Percentiles rank a stretch among this genome's conserved stretches.
phyloP scores from a whole-genome alignment of 2,329 filamentous ascomycete species.

The Colletotrichum endophyticum region DNA sequence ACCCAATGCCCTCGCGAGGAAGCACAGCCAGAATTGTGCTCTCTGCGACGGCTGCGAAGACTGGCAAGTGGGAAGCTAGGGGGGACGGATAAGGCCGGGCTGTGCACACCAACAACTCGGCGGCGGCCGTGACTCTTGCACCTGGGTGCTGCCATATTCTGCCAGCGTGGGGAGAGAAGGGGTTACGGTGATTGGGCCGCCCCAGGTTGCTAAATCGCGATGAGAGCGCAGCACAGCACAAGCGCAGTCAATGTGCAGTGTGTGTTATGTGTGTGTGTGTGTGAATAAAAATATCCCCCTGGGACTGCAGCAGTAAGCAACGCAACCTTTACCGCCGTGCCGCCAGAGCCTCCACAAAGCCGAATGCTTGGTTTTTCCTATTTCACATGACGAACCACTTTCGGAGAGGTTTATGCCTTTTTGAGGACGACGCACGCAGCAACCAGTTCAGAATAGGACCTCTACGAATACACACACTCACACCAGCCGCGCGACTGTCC shows the following conservation, averaged over 20 bases:
- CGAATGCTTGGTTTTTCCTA: background rate
- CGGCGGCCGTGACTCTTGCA: background rate
- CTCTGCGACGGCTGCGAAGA: background rate
- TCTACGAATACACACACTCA: background rate
- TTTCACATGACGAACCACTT: background rate
- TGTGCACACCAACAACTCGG: conserved; percentile 12
- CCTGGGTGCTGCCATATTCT: background rate
- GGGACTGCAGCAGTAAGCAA: background rate
- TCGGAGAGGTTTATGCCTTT: background rate
- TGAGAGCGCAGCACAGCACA: conserved; percentile 3
- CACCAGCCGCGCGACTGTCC: background rate
- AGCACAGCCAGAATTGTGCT: background rate
- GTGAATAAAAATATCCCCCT: conserved; percentile 14
- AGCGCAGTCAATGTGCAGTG: background rate
- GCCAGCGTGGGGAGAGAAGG: conserved; percentile 6
- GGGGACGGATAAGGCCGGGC: conserved; percentile 16
- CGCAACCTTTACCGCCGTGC: background rate
- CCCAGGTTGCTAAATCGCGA: background rate
- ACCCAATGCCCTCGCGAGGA: background rate
- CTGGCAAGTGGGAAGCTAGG: background rate
- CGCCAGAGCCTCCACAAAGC: conserved; percentile 9
- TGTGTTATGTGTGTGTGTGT: background rate
- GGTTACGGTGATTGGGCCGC: background rate
- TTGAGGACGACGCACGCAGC: background rate
- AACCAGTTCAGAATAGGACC: background rate